These are phyloP conservation scores for Prototheca cutis DNA, from an alignment of 163 green algal species.

Conservation along the genomic window DNA sequence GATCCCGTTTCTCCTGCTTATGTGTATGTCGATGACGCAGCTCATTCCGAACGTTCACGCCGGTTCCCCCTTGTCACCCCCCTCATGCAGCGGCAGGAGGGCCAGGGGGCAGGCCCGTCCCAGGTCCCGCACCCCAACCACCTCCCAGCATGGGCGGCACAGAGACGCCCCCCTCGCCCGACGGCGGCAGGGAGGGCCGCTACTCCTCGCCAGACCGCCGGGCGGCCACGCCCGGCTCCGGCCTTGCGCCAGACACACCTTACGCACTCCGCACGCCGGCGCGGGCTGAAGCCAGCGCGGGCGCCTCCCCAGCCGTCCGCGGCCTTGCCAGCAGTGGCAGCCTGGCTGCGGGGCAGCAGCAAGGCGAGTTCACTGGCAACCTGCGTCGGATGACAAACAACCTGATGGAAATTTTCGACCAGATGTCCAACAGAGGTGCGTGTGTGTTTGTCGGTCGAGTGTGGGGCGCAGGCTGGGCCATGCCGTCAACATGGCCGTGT, in stretches of 20 bases:
- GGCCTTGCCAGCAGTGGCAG: background rate
- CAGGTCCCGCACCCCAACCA: no score
- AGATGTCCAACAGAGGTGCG: conserved; percentile 14
- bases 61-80: no score
- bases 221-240: background rate
- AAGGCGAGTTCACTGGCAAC: conserved; percentile 8
- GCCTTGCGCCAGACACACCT: background rate
- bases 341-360: background rate
- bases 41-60: no score
- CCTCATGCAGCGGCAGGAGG: no score
- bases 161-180: background rate
- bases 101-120: no score
- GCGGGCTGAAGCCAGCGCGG: background rate
- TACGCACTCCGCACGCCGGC: background rate
- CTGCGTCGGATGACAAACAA: conserved; percentile 17
- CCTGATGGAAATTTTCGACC: conserved; percentile 24
- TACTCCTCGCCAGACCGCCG: background rate
- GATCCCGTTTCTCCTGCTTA: no score
- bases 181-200: background rate
- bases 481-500: no score
- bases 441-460: no score
- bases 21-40: no score
- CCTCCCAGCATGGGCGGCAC: background rate
- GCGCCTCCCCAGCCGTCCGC: background rate
- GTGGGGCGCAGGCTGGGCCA: no score